Base-by-base conservation (phyloP, 441 rosid genomes). In the Populus tomentosa region DNA sequence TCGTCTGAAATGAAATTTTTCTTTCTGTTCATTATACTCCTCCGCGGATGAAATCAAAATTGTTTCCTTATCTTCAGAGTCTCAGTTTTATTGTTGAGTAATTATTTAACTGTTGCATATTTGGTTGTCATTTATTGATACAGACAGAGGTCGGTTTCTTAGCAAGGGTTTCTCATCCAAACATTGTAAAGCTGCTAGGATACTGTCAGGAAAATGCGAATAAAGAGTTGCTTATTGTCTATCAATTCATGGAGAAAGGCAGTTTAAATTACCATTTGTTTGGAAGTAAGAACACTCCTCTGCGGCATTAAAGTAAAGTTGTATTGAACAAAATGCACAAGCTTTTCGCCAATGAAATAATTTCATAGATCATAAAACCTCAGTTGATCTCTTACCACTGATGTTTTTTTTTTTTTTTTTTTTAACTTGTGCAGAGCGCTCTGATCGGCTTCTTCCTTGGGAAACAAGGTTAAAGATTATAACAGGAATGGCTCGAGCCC, bases 381-480 rank as follows among this genome's bases (percentile, higher is more conserved):
- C 7, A 14, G 56, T 14, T 46, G 56, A 46, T 46, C 56, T 46
- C 56, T 1, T 46, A 46, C 56, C 56, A 46, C 56, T 46, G 56
- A 14, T 78, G 11, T 33, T 72, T 74, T 38, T 64, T 32, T 73
- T 40, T 33, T 72, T 74, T 38, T 64, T 32, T 73, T 40, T 74
- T 46, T 66, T 26, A 2, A 46, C 56, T 1, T 46, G 56, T 14
- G 20, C 78, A 91, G 94, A 87, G 78, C 91, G 92, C 8, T 84
- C 92, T 46, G 89, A 85, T 76, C 93, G 85, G 85, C 90, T 93
- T 7, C 92, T 90, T 71, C 77, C 87, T 6, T 88, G 93, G 94
- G 81, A 84, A 0, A 77, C 82, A 72, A 79, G 94, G 87, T 87
- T 91, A 61, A 91, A 78, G 80, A 87, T 91, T 24, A 89, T 91